Base-by-base conservation (phyloP, 768 basidiomycete species). In the Boletus insuetus region DNA sequence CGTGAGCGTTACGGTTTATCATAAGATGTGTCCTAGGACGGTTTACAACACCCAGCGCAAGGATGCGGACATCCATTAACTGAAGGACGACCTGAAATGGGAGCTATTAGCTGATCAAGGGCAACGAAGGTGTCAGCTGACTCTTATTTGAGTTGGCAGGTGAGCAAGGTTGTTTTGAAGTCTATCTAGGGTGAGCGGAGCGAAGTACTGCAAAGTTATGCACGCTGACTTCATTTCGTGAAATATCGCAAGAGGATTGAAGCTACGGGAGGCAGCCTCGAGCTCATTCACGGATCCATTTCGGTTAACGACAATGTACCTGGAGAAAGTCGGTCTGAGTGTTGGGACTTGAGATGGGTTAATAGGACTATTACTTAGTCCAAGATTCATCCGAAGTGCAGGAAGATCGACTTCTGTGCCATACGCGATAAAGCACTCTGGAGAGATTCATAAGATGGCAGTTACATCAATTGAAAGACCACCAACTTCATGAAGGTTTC, bases 311-410 rank as follows among this genome's bases (percentile, higher is more conserved):
- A 86, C 79, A 55, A 92, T 77, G 60, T 89, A 91, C 66, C 89
- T 89, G 59, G 39, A 22, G 22, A 51, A 31, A 17, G 22, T 49
- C 12, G 10, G 45, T 55, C 6, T 20, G 24, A 38, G 34, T 26
- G 51, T 17, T 47, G 45, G 35, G 42, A 32, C 19, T 5, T 26
- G 8, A 6, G 41, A n/a, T 6, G 13, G 44, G 45, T 55, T 19
- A 58, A 63, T 38, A 52, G 34, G 26, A 49, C 6, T 68, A 75
- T 61, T 67, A 90, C 86, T 83, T 89, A 46, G 89, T 91, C 89
- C 91, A 93, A 20, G 88, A 75, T 71, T 93, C 91, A 61, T 90
- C 87, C 8, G 82, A 69, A 20, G 89, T 90, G 64, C 90, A 92
- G n/a, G 78, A 77, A 4, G 83, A 82, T 38, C 73, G 76, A 63